Evolutionary conservation across 2,329 filamentous ascomycete genomes (phyloP).

Genomic region (Knufia petricola): DNA sequence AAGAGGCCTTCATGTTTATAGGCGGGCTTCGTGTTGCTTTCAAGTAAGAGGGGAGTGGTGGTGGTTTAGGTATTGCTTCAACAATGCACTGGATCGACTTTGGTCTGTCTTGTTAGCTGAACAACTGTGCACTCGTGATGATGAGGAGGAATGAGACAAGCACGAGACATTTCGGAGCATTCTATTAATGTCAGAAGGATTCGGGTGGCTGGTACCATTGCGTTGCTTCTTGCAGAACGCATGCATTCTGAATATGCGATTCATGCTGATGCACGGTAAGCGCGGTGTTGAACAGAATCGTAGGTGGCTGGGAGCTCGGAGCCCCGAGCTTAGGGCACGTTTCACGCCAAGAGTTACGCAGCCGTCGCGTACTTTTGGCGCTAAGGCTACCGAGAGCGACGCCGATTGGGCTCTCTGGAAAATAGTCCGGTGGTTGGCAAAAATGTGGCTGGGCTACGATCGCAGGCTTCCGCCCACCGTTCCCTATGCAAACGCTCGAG

Average conservation of each 20-base stretch:
- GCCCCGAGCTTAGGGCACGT: background rate
- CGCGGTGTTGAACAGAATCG: background rate
- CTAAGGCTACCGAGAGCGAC: background rate
- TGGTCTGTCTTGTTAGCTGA: background rate
- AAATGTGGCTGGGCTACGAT: conserved; percentile 1
- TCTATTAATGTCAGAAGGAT: background rate
- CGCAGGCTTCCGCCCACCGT: background rate
- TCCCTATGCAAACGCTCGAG: background rate
- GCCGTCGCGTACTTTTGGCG: background rate
- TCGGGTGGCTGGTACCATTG: conserved; percentile 6
- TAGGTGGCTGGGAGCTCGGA: conserved; percentile 3
- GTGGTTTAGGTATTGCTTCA: background rate
- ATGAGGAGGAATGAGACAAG: conserved; percentile 2
- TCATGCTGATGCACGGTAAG: background rate
- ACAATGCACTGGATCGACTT: too few relatives aligned
- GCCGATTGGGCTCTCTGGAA: background rate
- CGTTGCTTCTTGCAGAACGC: background rate
- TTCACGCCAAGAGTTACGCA: conserved; percentile 1
- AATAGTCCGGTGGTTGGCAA: conserved; percentile 1
- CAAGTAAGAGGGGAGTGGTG: background rate
- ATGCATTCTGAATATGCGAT: background rate
- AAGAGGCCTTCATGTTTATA: conserved; percentile 11
- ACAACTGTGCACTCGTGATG: background rate
- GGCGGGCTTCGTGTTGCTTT: background rate
- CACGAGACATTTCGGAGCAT: background rate